Base-by-base conservation (phyloP, 176 grass and related monocot species). In the Oryza punctata region DNA sequence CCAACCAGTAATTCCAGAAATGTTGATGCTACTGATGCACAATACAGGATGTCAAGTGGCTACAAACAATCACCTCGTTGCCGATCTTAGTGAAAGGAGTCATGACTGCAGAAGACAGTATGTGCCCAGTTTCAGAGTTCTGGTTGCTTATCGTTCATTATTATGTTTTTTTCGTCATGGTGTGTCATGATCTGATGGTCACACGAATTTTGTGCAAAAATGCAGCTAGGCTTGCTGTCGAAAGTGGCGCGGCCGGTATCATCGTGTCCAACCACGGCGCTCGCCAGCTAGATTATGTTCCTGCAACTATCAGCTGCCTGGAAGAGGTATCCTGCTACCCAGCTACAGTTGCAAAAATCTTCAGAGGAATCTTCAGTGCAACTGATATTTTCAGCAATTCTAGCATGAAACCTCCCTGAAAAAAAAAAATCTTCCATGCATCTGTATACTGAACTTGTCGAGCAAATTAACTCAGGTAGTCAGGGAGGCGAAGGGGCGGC, bases 201-300 rank as follows among this genome's bases (percentile, higher is more conserved):
- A 75, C 45, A 32, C 67, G 12, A 33, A 81, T 38, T 46, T 44
- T 78, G 6, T 18, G 15, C 30, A 71, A 71, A 71, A 78, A 90
- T 84, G 82, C 93, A 99, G 96, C 93, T 60, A 79, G 80, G 44
- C 70, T 94, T 52, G 89, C 96, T 40, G 69, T 99, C 21, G 89
- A 96, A 30, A 85, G 72, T 38, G 93, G 93, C 1, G 89, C 84
- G 19, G 85, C 91, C 7, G 96, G 93, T 52, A 96, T 99, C 72
- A 88, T 99, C 7, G 96, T 99, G 65, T 99, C 96, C 38, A 99
- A 99, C 19, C 96, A 99, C 12, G 96, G 96, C 10, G 96, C 93
- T 1, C 93, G 96, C 61, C 96, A 99, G 81, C 87, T 99, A 12
- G 93, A 99, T 67, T 99, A 96, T 45, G 86, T 91, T n/a, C 93